phyloP scores from a whole-genome alignment of 2,329 filamentous ascomycete species.

The Hypoxylon sp. region DNA sequence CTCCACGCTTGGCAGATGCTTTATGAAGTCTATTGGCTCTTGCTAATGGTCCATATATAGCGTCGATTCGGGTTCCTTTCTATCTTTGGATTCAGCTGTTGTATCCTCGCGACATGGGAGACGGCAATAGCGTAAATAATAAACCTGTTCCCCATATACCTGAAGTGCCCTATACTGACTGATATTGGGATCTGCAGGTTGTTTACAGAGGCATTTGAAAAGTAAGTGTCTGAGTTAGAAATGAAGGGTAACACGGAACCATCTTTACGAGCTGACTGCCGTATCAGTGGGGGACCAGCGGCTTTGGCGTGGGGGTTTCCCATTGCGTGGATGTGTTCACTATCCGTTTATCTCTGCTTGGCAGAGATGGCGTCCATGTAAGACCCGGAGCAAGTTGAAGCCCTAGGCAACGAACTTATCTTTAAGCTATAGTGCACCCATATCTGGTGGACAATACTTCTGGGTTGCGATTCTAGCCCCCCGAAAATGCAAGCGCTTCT shows the following conservation, averaged over 20 bases:
- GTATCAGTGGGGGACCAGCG: conserved; percentile 38
- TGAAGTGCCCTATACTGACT: not conserved
- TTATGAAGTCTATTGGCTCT: not conserved
- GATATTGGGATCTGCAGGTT: not conserved
- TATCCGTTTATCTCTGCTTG: conserved; percentile 42
- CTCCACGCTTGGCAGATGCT: not conserved
- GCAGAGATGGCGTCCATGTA: conserved; percentile 45
- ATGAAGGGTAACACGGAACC: not conserved
- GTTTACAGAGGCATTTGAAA: conserved; percentile 9
- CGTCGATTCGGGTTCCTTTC: conserved; percentile 45
- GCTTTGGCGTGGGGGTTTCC: conserved; percentile 42
- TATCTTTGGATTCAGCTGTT: conserved; percentile 44
- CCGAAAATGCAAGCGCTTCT: conserved; percentile 39
- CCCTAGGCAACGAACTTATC: conserved; percentile 9
- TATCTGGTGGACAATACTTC: conserved; percentile 42
- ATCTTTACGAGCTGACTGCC: conserved; percentile 14
- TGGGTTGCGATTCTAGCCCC: conserved; percentile 44
- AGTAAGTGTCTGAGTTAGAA: conserved; percentile 8
- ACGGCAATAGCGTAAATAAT: conserved; percentile 36
- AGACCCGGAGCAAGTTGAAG: not conserved
- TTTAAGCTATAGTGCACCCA: conserved; percentile 34
- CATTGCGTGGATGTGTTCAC: conserved; percentile 42
- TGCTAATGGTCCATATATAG: conserved; percentile 23
- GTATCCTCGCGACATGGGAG: conserved; percentile 45
- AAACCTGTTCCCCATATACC: not conserved